Evolutionary conservation across 2,329 filamentous ascomycete species (phyloP), one percentile per base, ranked within the genome.

Genomic region (Thielaviopsis ethacetica): DNA sequence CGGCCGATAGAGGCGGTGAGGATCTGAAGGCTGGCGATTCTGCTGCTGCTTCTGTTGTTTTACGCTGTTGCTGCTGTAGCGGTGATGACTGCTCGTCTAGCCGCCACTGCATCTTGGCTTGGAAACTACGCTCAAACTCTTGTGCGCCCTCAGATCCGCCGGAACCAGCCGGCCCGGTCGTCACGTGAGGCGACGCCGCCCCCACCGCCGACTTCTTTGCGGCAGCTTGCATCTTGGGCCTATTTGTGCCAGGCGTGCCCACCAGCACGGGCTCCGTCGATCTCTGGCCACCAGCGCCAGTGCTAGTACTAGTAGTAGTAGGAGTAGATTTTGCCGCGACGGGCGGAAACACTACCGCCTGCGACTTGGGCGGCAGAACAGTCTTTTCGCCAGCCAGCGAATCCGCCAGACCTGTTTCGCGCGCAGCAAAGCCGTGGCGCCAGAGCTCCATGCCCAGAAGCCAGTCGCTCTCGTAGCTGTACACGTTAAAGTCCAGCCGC

Each of bases 391-490:
- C 22, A 61, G 60, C 56, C 62, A 62, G 22, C 44, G 57, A 3
- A 47, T 61, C 57, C 65, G 6, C 65, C 65, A 34, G 70, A 69
- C 1, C 68, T 68, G 5, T 71, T 71, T 5, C 73, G 68, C 50
- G 71, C 19, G 73, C 71, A 62, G 65, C 59, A 17, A 72, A 69
- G 21, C 75, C 75, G 65, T 82, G 85, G 66, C 88, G 83, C 91
- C 93, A 98, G 51, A 97, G 75, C 73, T 98, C 93, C 73, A 89
- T 88, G 15, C 93, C 93, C 24, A 97, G 80, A 26, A 90, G 85
- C 76, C 95, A 85, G 61, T 93, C 87, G 68, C 89, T 95, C 74
- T 98, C 93, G 74, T 96, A 98, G 68, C 89, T 95, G 72, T 96
- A 97, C 55, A 96, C 86, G 67, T 98, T 98, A 72, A 98, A 98